These are phyloP conservation scores for Trichosporon sp. DNA, from an alignment of 1,284 basidiomycete species.

Conservation along the genomic window DNA sequence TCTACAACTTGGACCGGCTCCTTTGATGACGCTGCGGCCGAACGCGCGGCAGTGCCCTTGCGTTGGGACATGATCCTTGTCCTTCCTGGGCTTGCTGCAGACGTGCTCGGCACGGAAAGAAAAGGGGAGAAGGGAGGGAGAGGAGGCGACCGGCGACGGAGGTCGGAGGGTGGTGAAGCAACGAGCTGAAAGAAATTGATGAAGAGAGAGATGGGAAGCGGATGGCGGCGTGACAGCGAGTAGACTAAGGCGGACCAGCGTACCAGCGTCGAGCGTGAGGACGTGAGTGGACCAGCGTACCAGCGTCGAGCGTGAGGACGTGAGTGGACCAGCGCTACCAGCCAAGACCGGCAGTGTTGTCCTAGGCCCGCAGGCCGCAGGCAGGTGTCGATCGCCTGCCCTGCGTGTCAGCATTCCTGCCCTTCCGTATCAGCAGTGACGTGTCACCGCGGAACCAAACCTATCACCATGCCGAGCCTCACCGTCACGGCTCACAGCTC, in stretches of 20 bases:
- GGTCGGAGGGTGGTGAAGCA: background rate
- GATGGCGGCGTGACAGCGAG: constrained; percentile 13
- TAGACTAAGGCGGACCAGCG: constrained; percentile 4
- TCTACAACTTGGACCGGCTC: constrained; percentile 1
- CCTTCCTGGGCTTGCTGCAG: constrained; percentile 16
- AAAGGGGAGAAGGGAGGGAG: background rate
- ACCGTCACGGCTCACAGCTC: background rate
- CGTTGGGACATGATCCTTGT: constrained; percentile 19
- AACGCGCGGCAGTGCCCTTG: constrained; percentile 17
- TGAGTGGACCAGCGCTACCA: background rate
- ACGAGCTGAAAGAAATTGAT: background rate
- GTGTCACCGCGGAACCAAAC: constrained; percentile 16
- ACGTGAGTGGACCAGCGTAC: constrained; percentile 2
- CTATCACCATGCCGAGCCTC: background rate
- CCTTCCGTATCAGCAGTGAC: constrained; percentile 8
- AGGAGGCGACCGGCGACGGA: background rate
- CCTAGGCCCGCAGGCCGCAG: background rate
- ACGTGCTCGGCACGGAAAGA: constrained; percentile 16
- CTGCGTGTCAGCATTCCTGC: constrained; percentile 16
- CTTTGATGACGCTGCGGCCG: constrained; percentile 9
- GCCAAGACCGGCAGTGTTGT: too few species aligned
- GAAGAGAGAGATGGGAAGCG: constrained; percentile 13
- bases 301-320: constrained; percentile 8
- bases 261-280: constrained; percentile 9
- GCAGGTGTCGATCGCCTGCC: constrained; percentile 11